Evolutionary conservation across 805 yeast species (phyloP), one percentile per base, ranked within the genome.

Genomic region (Scheffersomyces ergatensis): DNA sequence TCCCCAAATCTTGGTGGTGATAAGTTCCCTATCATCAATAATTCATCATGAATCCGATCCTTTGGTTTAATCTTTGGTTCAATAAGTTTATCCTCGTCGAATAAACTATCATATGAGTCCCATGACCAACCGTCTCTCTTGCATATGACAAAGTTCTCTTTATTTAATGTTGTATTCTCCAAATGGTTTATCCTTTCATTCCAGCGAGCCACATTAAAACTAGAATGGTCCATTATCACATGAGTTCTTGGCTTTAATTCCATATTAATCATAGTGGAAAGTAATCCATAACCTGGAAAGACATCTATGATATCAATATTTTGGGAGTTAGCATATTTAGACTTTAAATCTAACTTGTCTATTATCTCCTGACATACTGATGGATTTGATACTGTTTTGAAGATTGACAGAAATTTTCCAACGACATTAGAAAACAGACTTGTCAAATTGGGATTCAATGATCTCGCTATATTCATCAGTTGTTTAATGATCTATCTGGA

Each of bases 91-190:
- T 73, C 71, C 3, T 67, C 52, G 7, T 75, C 65, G 7, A 79
- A 64, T n/a, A 83, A 43, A 0, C 67, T 58, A 3, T 63, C 57
- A 51, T 73, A 88, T 0, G 89, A 69, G 3, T 61, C 60, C 96
- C 96, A 88, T 13, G 76, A 62, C 55, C 75, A 85, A 3, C 93
- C 90, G 52, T 83, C 82, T 30, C 56, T 53, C 1, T 55, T 47
- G 30, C 53, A 58, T 29, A 62, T 54, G 21, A 55, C 51, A 39
- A 70, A 65, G 34, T 67, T 68, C 19, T 62, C 67, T 7, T 41
- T 36, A 34, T 62, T 59, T 4, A 54, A 56, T 0, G 63, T 55
- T 17, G 48, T 43, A 7, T 47, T 40, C 25, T 57, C 36, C 16
- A 67, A 50, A 13, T 40, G 45, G 11, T 50, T 40, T 23, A 65